phyloP scores from a whole-genome alignment of 1,284 basidiomycete genomes.

The Malassezia equina region DNA sequence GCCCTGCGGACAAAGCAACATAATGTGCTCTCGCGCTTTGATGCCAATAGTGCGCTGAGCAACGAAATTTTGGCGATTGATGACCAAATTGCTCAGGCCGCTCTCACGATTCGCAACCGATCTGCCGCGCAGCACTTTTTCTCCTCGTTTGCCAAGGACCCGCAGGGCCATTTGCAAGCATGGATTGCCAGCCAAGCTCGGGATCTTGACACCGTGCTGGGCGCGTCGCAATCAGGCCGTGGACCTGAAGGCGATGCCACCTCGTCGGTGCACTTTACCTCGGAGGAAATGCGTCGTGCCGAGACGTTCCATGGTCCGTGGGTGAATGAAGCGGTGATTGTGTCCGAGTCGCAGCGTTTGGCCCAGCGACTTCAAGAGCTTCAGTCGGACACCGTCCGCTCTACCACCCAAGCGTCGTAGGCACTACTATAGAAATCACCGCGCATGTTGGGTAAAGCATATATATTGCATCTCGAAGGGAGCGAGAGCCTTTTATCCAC shows the following conservation, averaged over 20 bases:
- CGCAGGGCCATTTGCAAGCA: slow-evolving; percentile 69
- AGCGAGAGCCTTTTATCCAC: slow-evolving; percentile 14
- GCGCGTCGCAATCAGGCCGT: slow-evolving; percentile 13
- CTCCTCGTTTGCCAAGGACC: slow-evolving; percentile 68
- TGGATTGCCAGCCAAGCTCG: slow-evolving; percentile 85
- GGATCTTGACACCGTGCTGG: slow-evolving; percentile 72
- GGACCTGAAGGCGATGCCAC: slow-evolving; percentile 5
- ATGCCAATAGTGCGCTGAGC: slow-evolving; percentile 54
- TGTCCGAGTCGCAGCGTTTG: slow-evolving; percentile 36
- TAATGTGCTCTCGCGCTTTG: slow-evolving; percentile 61
- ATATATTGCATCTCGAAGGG: slow-evolving; percentile 14
- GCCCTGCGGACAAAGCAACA: slow-evolving; percentile 65
- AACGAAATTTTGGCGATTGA: slow-evolving; percentile 67
- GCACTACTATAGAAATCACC: neutral
- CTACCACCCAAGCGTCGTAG: neutral
- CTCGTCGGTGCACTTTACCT: slow-evolving; percentile 54
- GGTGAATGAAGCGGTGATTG: slow-evolving; percentile 52
- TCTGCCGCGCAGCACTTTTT: slow-evolving; percentile 79
- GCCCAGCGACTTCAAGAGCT: slow-evolving; percentile 32
- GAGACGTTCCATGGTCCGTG: slow-evolving; percentile 82
- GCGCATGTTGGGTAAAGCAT: slow-evolving; percentile 17
- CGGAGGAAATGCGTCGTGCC: slow-evolving; percentile 74
- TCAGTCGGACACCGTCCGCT: slow-evolving; percentile 4
- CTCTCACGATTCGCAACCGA: slow-evolving; percentile 63
- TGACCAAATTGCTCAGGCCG: slow-evolving; percentile 53